Evolutionary conservation across 2,329 filamentous ascomycete species (phyloP).

Genomic region (Zelopaecilomyces penicillatus): DNA sequence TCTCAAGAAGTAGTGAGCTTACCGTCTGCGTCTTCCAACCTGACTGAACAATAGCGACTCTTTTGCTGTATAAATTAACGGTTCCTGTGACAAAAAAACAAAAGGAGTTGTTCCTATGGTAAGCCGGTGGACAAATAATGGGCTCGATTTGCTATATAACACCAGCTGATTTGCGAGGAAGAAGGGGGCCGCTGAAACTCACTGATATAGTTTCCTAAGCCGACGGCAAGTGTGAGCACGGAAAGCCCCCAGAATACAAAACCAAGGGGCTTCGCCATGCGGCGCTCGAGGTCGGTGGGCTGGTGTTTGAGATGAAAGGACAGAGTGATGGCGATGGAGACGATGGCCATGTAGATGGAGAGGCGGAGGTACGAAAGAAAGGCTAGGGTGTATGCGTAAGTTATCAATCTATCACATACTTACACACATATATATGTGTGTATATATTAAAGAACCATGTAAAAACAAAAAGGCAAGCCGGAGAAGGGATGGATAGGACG

Average conservation of each 20-base stretch:
- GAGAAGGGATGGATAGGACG: background rate
- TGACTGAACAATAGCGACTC: constrained; percentile 77
- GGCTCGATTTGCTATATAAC: too few species aligned
- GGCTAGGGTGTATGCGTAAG: constrained; percentile 26
- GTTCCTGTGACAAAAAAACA: constrained; percentile 37
- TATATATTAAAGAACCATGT: background rate
- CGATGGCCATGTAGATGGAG: constrained; percentile 82
- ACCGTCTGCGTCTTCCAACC: constrained; percentile 89
- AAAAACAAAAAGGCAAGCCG: background rate
- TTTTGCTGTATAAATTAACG: constrained; percentile 70
- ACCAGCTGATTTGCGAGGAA: too few species aligned
- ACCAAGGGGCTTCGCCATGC: constrained; percentile 75
- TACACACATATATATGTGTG: background rate
- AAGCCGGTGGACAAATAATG: too few species aligned
- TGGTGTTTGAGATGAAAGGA: constrained; percentile 81
- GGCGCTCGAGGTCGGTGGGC: constrained; percentile 62
- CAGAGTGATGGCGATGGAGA: constrained; percentile 81
- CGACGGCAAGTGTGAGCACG: constrained; percentile 65
- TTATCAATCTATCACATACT: background rate
- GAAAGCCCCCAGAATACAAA: constrained; percentile 81
- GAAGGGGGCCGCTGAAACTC: constrained; percentile 21
- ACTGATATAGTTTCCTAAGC: constrained; percentile 80
- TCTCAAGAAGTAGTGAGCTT: constrained; percentile 15
- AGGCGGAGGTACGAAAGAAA: constrained; percentile 90
- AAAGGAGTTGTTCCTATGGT: background rate